Conservation (phyloP, 331 rosid species). For the Pyrus hybrid region DNA sequence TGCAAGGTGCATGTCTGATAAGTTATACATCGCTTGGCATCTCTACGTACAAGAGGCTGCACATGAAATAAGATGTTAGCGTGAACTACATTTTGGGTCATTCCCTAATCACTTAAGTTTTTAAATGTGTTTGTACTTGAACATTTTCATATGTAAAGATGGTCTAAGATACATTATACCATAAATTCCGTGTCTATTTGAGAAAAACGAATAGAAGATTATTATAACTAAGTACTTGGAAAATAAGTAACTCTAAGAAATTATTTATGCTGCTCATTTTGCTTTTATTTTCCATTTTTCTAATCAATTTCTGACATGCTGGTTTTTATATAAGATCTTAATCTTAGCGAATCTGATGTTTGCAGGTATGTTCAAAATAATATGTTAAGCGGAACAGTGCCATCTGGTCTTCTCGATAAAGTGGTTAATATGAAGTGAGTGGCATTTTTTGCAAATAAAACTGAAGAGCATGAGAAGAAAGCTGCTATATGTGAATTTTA, state of each 20-base stretch:
- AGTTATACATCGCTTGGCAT: neutral
- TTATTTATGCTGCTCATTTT: neutral
- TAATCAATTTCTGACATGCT: neutral
- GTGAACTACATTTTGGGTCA: neutral
- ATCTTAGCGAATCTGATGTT: slow-evolving; percentile 14
- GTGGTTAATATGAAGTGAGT: slow-evolving; percentile 59
- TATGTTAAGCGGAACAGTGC: slow-evolving; percentile 68
- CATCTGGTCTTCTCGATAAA: slow-evolving; percentile 48
- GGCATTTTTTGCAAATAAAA: slow-evolving; percentile 3
- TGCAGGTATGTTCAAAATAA: slow-evolving; percentile 86
- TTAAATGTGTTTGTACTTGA: neutral
- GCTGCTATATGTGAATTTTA: neutral
- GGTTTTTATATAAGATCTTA: neutral
- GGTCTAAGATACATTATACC: neutral
- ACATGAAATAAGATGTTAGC: neutral
- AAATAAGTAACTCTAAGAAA: neutral
- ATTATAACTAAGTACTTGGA: neutral
- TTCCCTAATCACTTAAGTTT: neutral
- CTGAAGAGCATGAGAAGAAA: neutral
- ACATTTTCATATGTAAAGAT: neutral
- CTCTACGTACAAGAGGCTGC: neutral
- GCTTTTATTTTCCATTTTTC: neutral
- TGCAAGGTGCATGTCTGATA: neutral
- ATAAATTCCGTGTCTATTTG: neutral
- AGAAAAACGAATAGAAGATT: neutral